Base-by-base conservation (phyloP, 2,329 filamentous ascomycete genomes). In the Aureobasidium musti region DNA sequence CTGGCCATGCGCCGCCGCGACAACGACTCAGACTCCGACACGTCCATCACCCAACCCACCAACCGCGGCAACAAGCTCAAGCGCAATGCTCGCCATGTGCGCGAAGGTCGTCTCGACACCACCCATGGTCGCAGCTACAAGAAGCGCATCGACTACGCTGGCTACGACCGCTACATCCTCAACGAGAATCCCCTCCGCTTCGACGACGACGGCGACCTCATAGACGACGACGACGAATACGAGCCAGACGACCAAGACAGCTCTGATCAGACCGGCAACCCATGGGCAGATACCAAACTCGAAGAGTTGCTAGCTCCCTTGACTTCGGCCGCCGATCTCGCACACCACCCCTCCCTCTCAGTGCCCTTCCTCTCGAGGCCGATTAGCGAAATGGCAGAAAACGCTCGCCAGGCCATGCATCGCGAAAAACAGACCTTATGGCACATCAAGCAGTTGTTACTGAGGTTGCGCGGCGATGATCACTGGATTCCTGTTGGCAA, bases 1-100 rank as follows among this genome's bases (percentile, higher is more conserved):
- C 87, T 87, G 77, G 86, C 87, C 6, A 79, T 89, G 68, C 89
- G 88, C 74, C 80, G 87, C 69, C 87, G 84, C 76, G 81, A 84
- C 70, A 87, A 87, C 67, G 91, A 91, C 69, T 91, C 88, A 72
- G 91, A 93, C 75, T 91, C 89, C 67, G 91, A 94, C 77, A 87
- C 88, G 68, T 85, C 87, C 65, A 87, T 92, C 72, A 84, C 88
- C 68, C 83, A 85, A 72, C 85, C 85, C 72, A 89, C 87, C 67
- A 92, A 92, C 77, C 88, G 90, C 74, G 90, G 89, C 68, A 87
- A 91, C 77, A 94, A 93, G 76, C 82, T 94, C 53, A 91, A 92
- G 81, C 90, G 87, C 76, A 85, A 87, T 72, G 88, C 91, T 52
- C 84, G 87, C 71, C 91, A 91, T 74, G 85, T 90, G 53, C 88